phyloP scores from a whole-genome alignment of 805 yeast genomes.

The Nematodospora valgi region DNA sequence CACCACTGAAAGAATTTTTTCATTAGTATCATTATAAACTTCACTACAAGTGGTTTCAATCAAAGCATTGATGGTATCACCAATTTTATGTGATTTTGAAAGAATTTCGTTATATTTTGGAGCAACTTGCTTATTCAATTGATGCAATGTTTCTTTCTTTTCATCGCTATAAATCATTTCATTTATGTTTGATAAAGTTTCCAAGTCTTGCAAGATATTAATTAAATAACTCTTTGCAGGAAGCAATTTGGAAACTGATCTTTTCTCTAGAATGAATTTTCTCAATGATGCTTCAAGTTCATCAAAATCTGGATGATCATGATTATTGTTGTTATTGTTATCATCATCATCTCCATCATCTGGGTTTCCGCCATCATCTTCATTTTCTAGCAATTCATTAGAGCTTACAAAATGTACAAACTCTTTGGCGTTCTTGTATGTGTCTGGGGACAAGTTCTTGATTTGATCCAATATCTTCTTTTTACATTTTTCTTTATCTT shows the following conservation, averaged over 20 bases:
- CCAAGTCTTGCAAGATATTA: slow-evolving; percentile 67
- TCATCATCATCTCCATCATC: slow-evolving; percentile 28
- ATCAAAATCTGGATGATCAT: slow-evolving; percentile 66
- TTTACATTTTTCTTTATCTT: slow-evolving; percentile 76
- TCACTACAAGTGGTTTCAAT: slow-evolving; percentile 59
- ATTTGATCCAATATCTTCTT: slow-evolving; percentile 80
- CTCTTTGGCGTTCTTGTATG: slow-evolving; percentile 81
- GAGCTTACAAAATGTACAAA: slow-evolving; percentile 92
- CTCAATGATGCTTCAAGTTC: slow-evolving; percentile 80
- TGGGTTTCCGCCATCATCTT: slow-evolving; percentile 35
- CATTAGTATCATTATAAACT: slow-evolving; percentile 60
- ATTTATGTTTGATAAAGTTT: slow-evolving; percentile 59
- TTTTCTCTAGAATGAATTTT: slow-evolving; percentile 81
- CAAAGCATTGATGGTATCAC: slow-evolving; percentile 56
- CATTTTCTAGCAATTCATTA: slow-evolving; percentile 37
- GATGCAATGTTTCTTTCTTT: slow-evolving; percentile 41
- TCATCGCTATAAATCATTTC: slow-evolving; percentile 50
- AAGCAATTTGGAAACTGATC: slow-evolving; percentile 81
- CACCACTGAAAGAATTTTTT: slow-evolving; percentile 50
- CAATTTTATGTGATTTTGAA: slow-evolving; percentile 48
- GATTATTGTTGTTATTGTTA: slow-evolving; percentile 24
- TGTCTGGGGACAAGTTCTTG: slow-evolving; percentile 80
- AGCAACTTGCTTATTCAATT: slow-evolving; percentile 49
- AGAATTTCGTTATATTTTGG: slow-evolving; percentile 62
- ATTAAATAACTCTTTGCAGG: slow-evolving; percentile 89